Conservation (phyloP, 2,329 filamentous ascomycete species). For the Fusarium bactridioides region DNA sequence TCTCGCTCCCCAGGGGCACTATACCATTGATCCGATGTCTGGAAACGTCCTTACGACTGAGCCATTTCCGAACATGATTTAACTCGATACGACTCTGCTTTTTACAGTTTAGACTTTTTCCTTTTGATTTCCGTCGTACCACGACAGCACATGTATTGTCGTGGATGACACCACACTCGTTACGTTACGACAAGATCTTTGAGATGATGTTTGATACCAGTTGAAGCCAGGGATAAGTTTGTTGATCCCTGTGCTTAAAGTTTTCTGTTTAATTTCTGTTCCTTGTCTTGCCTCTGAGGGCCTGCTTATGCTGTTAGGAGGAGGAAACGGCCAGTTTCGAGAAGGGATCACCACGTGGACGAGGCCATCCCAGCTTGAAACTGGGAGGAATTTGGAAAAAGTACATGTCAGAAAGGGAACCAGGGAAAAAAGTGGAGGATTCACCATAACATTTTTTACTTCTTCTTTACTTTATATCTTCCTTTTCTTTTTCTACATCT, state of each 20-base stretch:
- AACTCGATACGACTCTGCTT: slow-evolving; percentile 30
- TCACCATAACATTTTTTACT: background rate
- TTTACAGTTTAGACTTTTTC: slow-evolving; percentile 29
- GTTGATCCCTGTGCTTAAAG: slow-evolving; percentile 18
- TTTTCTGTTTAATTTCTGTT: slow-evolving; percentile 34
- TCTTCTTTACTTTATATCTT: slow-evolving; percentile 8
- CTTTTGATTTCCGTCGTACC: slow-evolving; percentile 31
- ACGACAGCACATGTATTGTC: slow-evolving; percentile 37
- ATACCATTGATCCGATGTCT: slow-evolving; percentile 36
- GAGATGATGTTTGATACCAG: slow-evolving; percentile 41
- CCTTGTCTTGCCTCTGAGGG: slow-evolving; percentile 16
- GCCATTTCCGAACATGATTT: slow-evolving; percentile 43
- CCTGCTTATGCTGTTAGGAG: slow-evolving; percentile 14
- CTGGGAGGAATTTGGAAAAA: slow-evolving; percentile 15
- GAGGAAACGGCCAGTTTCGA: slow-evolving; percentile 13
- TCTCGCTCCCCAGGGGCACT: slow-evolving; percentile 27
- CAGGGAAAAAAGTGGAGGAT: slow-evolving; percentile 8
- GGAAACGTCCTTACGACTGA: slow-evolving; percentile 38
- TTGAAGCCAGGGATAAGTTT: slow-evolving; percentile 20
- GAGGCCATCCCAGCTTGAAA: background rate
- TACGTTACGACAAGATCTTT: slow-evolving; percentile 39
- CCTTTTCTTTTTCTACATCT: slow-evolving; percentile 32
- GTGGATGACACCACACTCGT: slow-evolving; percentile 38
- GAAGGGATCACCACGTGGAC: slow-evolving; percentile 2
- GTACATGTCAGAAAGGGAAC: slow-evolving; percentile 14